Base-by-base conservation (phyloP, 495 filamentous ascomycete genomes). In the Acidomyces sp. region DNA sequence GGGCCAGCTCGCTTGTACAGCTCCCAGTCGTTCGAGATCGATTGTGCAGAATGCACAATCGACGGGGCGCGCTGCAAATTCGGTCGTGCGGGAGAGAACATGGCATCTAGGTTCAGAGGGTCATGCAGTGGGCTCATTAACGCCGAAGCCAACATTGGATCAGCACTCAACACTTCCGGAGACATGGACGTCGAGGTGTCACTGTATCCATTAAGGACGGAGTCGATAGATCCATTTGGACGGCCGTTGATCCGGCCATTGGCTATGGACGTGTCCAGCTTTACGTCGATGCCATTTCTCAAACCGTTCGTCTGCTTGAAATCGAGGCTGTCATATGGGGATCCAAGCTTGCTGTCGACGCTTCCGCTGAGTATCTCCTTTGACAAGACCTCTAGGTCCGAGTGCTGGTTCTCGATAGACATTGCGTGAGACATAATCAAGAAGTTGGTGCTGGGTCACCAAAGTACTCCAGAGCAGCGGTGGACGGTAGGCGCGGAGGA, bases 1-100 rank as follows among this genome's bases (percentile, higher is more conserved):
- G 46, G 46, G 5, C 46, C 46, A n/a, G 46, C 42, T 15, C 46
- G 46, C 35, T 44, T 49, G 41, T 45, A 49, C 3, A 43, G 21
- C 41, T 49, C 46, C 46, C 46, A 49, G 13, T 45, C 34, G 20
- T 39, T 39, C 12, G 11, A 23, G 12, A 23, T 19, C 3, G 6
- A 2, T n/a, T 31, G 15, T 3, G 34, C 23, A 2, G 19, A 7
- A 33, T 38, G 13, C 34, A 38, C 13, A 20, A 39, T 31, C 2
- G 34, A 27, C 4, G 33, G 34, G n/a, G 42, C 42, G 6, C 40
- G 30, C 11, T 35, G 40, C n/a, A 43, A 20, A 7, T 9, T 15
- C 17, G 42, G 33, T n/a, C 4, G 6, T 6, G 20, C 11, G 15
- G 21, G 22, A 11, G 42, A 11, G 13, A 31, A 39, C 16, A 39